Evolutionary conservation across 192 early-diverging fungal genomes (phyloP).

Genomic region (Spinellus fusiger): DNA sequence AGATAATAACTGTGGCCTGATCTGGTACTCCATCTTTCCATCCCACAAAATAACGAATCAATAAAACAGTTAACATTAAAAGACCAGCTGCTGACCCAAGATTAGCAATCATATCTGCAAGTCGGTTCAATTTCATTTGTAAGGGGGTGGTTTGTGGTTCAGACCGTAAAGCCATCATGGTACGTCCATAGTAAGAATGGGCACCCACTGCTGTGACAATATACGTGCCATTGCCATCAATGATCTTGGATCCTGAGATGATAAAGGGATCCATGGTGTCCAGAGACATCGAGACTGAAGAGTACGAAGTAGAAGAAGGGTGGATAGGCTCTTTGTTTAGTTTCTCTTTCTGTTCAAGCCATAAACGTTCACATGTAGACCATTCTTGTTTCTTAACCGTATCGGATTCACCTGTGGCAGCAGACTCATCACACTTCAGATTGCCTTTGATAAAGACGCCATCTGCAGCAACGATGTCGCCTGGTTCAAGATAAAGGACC

Average conservation of each 20-base stretch:
- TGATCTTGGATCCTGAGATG: conserved; percentile 88
- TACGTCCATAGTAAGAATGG: conserved; percentile 85
- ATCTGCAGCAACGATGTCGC: conserved; percentile 91
- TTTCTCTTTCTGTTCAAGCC: neutral
- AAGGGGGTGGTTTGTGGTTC: conserved; percentile 88
- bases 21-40: conserved; percentile 32
- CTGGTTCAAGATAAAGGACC: conserved; percentile 78
- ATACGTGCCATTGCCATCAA: conserved; percentile 84
- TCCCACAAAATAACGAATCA: conserved; percentile 81
- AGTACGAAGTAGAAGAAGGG: neutral
- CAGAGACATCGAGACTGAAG: conserved; percentile 14
- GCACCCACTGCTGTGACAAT: conserved; percentile 78
- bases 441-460: conserved; percentile 84
- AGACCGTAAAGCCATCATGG: conserved; percentile 81
- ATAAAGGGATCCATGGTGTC: conserved; percentile 91
- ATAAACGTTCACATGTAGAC: conserved; percentile 36
- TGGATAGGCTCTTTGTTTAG: conserved; percentile 13
- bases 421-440: conserved; percentile 85
- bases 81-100: conserved; percentile 77
- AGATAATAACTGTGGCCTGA: conserved; percentile 47
- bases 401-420: conserved; percentile 91
- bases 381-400: conserved; percentile 73
- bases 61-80: conserved; percentile 78
- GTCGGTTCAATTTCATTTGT: conserved; percentile 79
- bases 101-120: conserved; percentile 94